A percentile compares a stretch with the other conserved stretches of the same genome.
phyloP scores from a whole-genome alignment of 2,329 filamentous ascomycete genomes.

The Sarocladiaceae sp. region DNA sequence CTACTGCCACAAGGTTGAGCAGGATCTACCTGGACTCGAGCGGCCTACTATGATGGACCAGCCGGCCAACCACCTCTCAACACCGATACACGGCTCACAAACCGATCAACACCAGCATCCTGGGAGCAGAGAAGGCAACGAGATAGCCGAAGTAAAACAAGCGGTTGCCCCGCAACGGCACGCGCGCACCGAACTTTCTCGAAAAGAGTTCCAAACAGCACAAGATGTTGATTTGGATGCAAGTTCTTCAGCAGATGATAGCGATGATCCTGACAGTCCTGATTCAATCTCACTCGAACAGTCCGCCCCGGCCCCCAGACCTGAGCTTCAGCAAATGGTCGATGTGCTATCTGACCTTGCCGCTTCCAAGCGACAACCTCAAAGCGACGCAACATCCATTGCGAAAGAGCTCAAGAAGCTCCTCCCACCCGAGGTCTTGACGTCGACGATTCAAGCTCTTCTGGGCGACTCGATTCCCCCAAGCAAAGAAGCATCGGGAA shows the following conservation, averaged over 20 bases:
- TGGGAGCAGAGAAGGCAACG: too few relatives aligned
- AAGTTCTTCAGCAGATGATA: not conserved
- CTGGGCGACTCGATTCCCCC: not conserved
- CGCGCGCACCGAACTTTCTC: too few relatives aligned
- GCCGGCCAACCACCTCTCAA: too few relatives aligned
- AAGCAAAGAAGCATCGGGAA: conserved; percentile 13
- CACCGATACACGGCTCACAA: too few relatives aligned
- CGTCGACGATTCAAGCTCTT: not conserved
- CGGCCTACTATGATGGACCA: too few relatives aligned
- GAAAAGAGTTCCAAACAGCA: too few relatives aligned
- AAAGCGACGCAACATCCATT: not conserved
- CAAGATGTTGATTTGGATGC: not conserved
- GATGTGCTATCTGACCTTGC: not conserved
- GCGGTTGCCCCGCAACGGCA: too few relatives aligned
- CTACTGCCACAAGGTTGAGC: too few relatives aligned
- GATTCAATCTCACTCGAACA: not conserved
- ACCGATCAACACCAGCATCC: too few relatives aligned
- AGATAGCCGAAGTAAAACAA: too few relatives aligned
- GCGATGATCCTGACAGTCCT: not conserved
- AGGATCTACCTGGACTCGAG: too few relatives aligned
- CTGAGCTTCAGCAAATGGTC: conserved; percentile 1
- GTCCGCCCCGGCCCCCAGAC: not conserved
- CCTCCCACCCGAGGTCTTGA: not conserved
- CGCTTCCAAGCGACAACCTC: not conserved
- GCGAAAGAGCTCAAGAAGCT: not conserved